Evolutionary conservation across 2,329 filamentous ascomycete species (phyloP), one percentile per base, ranked within the genome.

Genomic region (Penicillium olsonii): DNA sequence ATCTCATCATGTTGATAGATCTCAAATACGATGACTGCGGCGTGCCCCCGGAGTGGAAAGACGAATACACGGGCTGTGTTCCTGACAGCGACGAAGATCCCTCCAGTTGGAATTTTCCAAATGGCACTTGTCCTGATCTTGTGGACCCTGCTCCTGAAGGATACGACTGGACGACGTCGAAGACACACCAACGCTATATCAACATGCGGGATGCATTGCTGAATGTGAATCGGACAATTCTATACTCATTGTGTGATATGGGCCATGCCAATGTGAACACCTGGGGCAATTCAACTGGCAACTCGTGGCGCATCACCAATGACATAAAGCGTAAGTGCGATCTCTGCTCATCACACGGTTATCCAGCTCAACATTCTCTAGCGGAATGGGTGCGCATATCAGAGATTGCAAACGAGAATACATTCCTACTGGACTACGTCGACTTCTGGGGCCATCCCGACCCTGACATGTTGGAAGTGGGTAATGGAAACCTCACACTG

Each of bases 1-100:
- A 17, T n/a, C 34, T 49, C 22, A 24, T 48, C 49, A 42, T 46
- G 39, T 5, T 4, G 17, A 31, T 29, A 75, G 76, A 82, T 49
- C 64, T 81, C 12, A 83, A 83, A 65, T 82, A 81, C 57, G 81
- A 84, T 59, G 83, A 83, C 62, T 84, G 80, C 64, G 68, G 66
- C 31, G 69, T 73, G 8, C 69, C 70, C 18, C 53, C 50, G 4
- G 63, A 69, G 50, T 75, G 65, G 68, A 61, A 59, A 10, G 75
- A 77, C 53, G 44, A 65, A 15, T 73, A 73, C 50, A 66, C 60
- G 7, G 57, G 52, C 52, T 79, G 72, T 53, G 65, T 75, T 7
- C 72, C 73, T 0, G 74, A 78, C 17, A 62, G 61, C 47, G 44
- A 57, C 68, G 55, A 33, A 2, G 35, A 35, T 35, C 33, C 33